These are phyloP conservation scores for Diaporthe sp. DNA, from an alignment of 2,329 filamentous ascomycete species.

Conservation along the genomic window DNA sequence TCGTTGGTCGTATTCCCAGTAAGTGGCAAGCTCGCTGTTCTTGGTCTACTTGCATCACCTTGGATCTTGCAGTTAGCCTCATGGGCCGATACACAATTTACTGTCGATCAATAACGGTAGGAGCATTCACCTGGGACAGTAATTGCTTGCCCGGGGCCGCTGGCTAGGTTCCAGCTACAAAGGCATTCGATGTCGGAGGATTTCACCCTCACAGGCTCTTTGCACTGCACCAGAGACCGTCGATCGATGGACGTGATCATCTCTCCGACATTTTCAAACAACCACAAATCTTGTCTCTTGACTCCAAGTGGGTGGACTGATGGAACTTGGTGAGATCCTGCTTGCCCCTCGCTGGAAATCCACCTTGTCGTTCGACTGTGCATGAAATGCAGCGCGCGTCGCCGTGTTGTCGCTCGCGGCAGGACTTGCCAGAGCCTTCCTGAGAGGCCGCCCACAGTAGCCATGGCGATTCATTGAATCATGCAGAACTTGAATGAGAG, in stretches of 20 bases:
- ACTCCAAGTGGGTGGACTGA: background rate
- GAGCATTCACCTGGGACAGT: background rate
- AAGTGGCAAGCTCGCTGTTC: too few species aligned
- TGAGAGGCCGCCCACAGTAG: background rate
- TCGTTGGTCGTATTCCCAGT: background rate
- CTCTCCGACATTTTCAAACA: background rate
- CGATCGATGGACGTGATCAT: background rate
- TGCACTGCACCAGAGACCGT: background rate
- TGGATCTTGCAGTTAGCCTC: background rate
- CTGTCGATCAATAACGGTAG: too few species aligned
- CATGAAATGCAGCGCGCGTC: too few species aligned
- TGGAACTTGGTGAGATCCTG: background rate
- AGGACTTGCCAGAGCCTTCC: background rate
- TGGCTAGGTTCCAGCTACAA: background rate
- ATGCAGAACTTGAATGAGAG: background rate
- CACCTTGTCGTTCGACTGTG: background rate
- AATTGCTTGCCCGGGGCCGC: background rate
- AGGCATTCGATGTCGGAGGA: background rate
- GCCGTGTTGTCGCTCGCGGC: background rate
- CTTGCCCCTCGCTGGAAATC: background rate
- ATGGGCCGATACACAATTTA: background rate
- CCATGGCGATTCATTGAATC: background rate
- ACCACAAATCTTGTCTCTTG: accelerated
- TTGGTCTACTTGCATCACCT: constrained; percentile 5
- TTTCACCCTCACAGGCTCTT: background rate